Percentiles rank a stretch among this genome's conserved stretches.
These are phyloP conservation scores for Rubus parviflorus DNA, from an alignment of 306 rosid species.

Conservation along the genomic window DNA sequence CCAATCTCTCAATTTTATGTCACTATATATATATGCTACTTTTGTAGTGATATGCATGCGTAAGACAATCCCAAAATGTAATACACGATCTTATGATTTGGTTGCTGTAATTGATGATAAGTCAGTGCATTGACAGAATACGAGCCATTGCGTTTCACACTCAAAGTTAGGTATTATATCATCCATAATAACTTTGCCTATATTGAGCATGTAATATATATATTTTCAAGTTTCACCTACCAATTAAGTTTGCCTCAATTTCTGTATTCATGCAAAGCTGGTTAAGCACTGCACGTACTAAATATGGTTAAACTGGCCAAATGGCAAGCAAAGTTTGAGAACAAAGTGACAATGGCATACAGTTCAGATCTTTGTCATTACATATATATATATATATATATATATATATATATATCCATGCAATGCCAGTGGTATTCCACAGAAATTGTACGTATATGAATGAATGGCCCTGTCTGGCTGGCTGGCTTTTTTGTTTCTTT, in stretches of 20 bases:
- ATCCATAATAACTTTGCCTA: background rate
- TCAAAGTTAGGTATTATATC: slow-evolving; percentile 28
- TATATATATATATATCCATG: too few species aligned
- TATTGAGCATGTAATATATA: background rate
- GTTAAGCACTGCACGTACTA: background rate
- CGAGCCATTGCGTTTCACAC: slow-evolving; percentile 76
- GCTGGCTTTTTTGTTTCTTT: slow-evolving; percentile 16
- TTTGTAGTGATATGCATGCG: slow-evolving; percentile 44
- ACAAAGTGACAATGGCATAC: background rate
- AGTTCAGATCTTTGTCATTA: background rate
- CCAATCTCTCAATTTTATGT: background rate
- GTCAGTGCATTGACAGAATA: slow-evolving; percentile 61
- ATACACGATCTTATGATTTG: slow-evolving; percentile 28
- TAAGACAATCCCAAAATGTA: slow-evolving; percentile 38
- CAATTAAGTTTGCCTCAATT: background rate
- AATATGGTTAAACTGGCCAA: slow-evolving; percentile 18
- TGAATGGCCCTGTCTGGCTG: slow-evolving; percentile 4
- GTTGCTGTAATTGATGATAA: slow-evolving; percentile 43
- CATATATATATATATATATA: background rate
- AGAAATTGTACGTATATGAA: slow-evolving; percentile 29
- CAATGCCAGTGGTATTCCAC: background rate
- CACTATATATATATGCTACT: background rate
- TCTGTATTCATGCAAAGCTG: background rate
- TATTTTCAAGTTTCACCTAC: background rate
- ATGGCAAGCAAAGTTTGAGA: background rate